Base-by-base conservation (phyloP, 2,329 filamentous ascomycete species). In the Remersonia thermophila region DNA sequence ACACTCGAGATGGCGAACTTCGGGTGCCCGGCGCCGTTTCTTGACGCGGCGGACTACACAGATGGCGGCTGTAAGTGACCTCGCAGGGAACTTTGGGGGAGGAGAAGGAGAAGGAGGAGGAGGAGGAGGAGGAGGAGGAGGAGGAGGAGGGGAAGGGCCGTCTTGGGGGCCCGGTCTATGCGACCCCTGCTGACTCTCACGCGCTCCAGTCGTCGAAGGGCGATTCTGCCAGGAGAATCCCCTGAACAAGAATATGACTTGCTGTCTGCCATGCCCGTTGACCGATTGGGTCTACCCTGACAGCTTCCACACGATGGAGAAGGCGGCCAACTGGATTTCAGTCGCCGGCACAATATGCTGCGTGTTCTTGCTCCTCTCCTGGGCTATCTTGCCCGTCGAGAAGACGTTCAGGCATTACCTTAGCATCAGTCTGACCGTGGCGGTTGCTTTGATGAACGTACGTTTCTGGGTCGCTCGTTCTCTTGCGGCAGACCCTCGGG, bases 401-500 rank as follows among this genome's bases (percentile, higher is more conserved):
- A 89, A 84, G 63, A 95, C 91, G 6, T 77, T 85, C 52, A 77
- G 87, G 36, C 91, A 98, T 57, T 96, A 96, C 53, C 66, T 98
- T 27, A 95, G 83, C 54, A 80, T 95, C 45, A 91, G 85, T 55
- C 66, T 96, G 35, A 81, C 83, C 4, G 58, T 83, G 30, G 83
- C 75, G 4, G 75, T 89, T 28, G 62, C 80, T 29, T 66, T 89
- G 39, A 83, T 96, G 71, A 82, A 82, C 55, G 83, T 86, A 62
- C 65, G 81, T 66, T 20, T 14, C 8, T 4, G 11, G 13, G 15
- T 9, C 11, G 9, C 15, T 6, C n/a, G 12, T 15, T 18, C 4
- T 30, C 3, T 26, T 30, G 8, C 20, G 20, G 20, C 20, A 27
- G 8, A 13, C 9, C 7, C 6, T 2, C 14, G 5, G 7, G 7